Percentiles rank a stretch among this genome's conserved stretches.
phyloP scores from a whole-genome alignment of 257 asterid genomes.

The Buddleja alternifolia region DNA sequence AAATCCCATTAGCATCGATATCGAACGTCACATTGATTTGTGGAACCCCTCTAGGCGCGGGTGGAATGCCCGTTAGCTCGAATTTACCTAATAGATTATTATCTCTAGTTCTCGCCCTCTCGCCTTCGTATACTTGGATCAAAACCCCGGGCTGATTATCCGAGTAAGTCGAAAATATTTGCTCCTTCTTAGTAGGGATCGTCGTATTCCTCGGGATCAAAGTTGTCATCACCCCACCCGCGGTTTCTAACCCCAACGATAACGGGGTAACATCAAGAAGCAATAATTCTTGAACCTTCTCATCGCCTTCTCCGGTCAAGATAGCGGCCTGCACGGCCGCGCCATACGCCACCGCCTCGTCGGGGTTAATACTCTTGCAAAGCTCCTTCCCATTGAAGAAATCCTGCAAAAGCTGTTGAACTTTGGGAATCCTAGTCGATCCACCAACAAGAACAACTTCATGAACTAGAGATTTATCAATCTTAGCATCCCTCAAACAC shows the following conservation, averaged over 20 bases:
- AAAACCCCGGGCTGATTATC: conserved; percentile 63
- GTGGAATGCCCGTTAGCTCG: conserved; percentile 61
- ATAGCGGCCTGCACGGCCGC: conserved; percentile 61
- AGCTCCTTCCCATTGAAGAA: conserved; percentile 61
- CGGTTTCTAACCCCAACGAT: conserved; percentile 57
- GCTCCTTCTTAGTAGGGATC: conserved; percentile 59
- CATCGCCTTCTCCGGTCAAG: conserved; percentile 51
- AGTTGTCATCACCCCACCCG: conserved; percentile 61
- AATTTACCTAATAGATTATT: conserved; percentile 56
- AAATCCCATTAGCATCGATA: conserved; percentile 56
- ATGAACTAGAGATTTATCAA: conserved; percentile 48
- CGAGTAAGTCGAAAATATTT: conserved; percentile 53
- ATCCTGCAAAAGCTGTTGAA: conserved; percentile 54
- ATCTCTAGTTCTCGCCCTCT: conserved; percentile 53
- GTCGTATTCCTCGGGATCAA: conserved; percentile 58
- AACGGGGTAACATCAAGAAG: conserved; percentile 58
- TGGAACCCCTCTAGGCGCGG: conserved; percentile 64
- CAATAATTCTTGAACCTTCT: conserved; percentile 52
- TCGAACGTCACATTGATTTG: conserved; percentile 57
- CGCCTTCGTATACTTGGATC: conserved; percentile 62
- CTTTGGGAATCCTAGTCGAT: conserved; percentile 61
- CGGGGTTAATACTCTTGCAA: conserved; percentile 55
- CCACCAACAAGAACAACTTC: conserved; percentile 67
- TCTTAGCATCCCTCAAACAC: conserved; percentile 54
- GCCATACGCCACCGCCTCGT: conserved; percentile 63